A percentile compares a stretch with the other conserved stretches of the same genome.
phyloP scores from a whole-genome alignment of 805 yeast genomes.

The Starmera amethionina region DNA sequence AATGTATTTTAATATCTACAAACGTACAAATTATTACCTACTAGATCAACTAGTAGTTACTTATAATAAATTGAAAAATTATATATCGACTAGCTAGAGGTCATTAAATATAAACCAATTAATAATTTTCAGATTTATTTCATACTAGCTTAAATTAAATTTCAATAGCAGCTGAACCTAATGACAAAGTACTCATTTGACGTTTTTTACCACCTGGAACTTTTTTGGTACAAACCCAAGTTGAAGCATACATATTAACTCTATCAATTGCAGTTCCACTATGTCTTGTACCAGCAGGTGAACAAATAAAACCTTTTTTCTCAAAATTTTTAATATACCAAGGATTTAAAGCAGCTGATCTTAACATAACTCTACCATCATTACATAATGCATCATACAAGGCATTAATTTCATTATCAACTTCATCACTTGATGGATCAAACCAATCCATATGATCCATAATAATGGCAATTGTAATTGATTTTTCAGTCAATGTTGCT shows the following conservation, averaged over 20 bases:
- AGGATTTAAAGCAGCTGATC: constrained; percentile 66
- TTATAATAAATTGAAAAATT: no score
- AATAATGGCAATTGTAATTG: constrained; percentile 67
- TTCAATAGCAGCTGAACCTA: neutral
- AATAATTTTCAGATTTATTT: no score
- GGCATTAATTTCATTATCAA: constrained; percentile 55
- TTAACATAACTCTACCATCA: constrained; percentile 66
- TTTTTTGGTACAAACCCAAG: constrained; percentile 69
- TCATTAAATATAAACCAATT: no score
- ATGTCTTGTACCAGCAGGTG: constrained; percentile 58
- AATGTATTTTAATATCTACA: no score
- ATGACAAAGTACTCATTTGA: constrained; percentile 18
- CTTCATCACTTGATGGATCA: constrained; percentile 54
- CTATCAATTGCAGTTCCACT: constrained; percentile 64
- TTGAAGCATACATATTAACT: constrained; percentile 81
- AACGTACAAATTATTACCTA: no score
- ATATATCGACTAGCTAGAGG: no score
- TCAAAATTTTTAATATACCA: constrained; percentile 73
- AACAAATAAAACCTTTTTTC: constrained; percentile 53
- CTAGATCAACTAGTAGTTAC: no score
- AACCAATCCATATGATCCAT: constrained; percentile 96
- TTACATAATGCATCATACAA: constrained; percentile 50
- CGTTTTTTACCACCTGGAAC: constrained; percentile 5
- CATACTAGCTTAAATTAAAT: no score
- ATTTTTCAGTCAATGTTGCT: constrained; percentile 47